Conservation (phyloP, 2,329 filamentous ascomycete genomes). For the Raffaelea ambrosiae region DNA sequence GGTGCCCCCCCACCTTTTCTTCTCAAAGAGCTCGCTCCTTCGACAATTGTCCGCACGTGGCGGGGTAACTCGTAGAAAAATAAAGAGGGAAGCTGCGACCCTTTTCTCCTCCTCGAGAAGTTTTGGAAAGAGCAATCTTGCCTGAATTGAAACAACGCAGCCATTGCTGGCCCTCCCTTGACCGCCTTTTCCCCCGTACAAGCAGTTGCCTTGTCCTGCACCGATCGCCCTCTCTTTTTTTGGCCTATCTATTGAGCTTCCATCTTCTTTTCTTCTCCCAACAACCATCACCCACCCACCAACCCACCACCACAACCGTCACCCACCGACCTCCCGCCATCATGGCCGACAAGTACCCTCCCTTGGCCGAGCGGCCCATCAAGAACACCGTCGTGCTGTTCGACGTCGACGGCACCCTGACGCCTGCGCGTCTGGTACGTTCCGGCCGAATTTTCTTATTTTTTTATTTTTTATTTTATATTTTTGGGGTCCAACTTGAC, state of each 20-base stretch:
- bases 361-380: constrained; percentile 74
- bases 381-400: constrained; percentile 94
- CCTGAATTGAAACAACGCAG: too few relatives aligned
- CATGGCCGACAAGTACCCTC: constrained; percentile 46
- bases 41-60: neutral
- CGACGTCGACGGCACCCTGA: constrained; percentile 91
- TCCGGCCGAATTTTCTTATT: too few relatives aligned
- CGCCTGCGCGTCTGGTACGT: constrained; percentile 66
- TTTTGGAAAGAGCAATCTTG: neutral
- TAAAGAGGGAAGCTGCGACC: neutral
- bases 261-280: neutral
- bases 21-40: too few relatives aligned
- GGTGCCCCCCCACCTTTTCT: too few relatives aligned
- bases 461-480: too few relatives aligned
- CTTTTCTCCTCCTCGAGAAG: neutral
- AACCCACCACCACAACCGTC: neutral
- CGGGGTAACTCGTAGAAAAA: neutral
- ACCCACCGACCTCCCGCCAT: neutral
- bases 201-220: too few relatives aligned
- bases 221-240: too few relatives aligned
- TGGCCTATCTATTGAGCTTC: neutral
- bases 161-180: too few relatives aligned
- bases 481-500: too few relatives aligned
- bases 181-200: too few relatives aligned
- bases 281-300: neutral